Percentiles rank a stretch among this genome's conserved stretches.
These are phyloP conservation scores for Globisporangium echinulatum DNA, from an alignment of 352 stramenopile species.

Conservation along the genomic window DNA sequence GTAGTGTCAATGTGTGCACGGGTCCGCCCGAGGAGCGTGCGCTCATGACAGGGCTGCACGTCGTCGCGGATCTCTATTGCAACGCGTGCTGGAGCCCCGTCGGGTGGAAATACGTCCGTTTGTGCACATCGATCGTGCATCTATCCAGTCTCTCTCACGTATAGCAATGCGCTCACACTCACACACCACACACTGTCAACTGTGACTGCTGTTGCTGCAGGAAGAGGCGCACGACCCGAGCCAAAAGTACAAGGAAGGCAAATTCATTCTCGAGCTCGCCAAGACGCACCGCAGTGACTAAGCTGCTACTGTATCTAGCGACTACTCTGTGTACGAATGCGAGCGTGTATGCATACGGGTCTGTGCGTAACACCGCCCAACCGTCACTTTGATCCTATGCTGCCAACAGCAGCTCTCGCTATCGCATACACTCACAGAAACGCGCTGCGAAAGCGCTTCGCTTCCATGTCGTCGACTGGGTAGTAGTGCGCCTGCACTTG, in stretches of 20 bases:
- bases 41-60: slow-evolving; percentile 92
- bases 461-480: slow-evolving; percentile 31
- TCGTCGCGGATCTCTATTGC: slow-evolving; percentile 92
- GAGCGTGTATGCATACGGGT: neutral
- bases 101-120: slow-evolving; percentile 91
- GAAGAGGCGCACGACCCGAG: slow-evolving; percentile 88
- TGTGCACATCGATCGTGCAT: neutral
- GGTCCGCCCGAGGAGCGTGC: slow-evolving; percentile 86
- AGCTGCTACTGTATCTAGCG: neutral
- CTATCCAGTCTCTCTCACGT: neutral
- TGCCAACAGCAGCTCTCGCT: too few species aligned
- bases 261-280: slow-evolving; percentile 96
- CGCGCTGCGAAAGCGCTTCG: slow-evolving; percentile 38
- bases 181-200: slow-evolving; percentile 2
- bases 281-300: slow-evolving; percentile 55
- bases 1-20: slow-evolving; percentile 83
- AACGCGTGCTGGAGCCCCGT: slow-evolving; percentile 88
- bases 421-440: slow-evolving; percentile 32
- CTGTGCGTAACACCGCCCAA: too few species aligned
- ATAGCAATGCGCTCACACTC: neutral
- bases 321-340: neutral
- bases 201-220: slow-evolving; percentile 19
- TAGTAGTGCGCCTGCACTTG: slow-evolving; percentile 67
- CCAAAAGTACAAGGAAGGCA: slow-evolving; percentile 96
- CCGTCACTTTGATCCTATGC: too few species aligned